Evolutionary conservation across 2,329 filamentous ascomycete genomes (phyloP).

Genomic region (Colletotrichum scovillei): DNA sequence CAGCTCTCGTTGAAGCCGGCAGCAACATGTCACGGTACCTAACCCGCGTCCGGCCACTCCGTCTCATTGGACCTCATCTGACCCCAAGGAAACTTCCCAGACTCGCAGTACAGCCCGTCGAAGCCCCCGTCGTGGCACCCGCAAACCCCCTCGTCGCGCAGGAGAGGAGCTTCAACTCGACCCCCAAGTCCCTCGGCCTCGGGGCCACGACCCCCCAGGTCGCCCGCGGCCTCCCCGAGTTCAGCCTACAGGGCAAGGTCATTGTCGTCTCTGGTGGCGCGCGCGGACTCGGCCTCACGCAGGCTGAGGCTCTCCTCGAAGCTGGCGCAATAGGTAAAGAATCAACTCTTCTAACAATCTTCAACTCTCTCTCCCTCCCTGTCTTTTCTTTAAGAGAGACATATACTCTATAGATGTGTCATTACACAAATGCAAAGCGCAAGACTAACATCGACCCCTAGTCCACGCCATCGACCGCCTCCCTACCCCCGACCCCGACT

Average conservation of each 20-base stretch:
- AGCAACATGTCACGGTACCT: conserved; percentile 31
- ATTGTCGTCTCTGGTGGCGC: conserved; percentile 82
- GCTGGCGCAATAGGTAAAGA: conserved; percentile 74
- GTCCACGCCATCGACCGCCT: conserved; percentile 76
- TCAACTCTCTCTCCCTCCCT: neutral
- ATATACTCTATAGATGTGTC: too few species aligned
- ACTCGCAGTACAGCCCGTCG: conserved; percentile 12
- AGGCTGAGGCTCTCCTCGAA: conserved; percentile 82
- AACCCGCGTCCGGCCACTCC: conserved; percentile 27
- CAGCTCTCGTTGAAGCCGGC: conserved; percentile 7
- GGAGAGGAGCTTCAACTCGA: conserved; percentile 26
- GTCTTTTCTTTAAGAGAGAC: too few species aligned
- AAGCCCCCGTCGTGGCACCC: neutral
- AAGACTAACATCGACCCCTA: conserved; percentile 38
- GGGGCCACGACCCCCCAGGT: conserved; percentile 37
- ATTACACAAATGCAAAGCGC: neutral
- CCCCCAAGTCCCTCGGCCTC: conserved; percentile 19
- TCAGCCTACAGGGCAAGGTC: conserved; percentile 79
- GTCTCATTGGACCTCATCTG: conserved; percentile 10
- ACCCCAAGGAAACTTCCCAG: conserved; percentile 10
- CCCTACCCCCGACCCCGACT: conserved; percentile 63
- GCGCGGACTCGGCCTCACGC: conserved; percentile 80
- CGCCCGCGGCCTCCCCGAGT: conserved; percentile 70
- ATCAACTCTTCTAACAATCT: neutral
- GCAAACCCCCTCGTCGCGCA: conserved; percentile 4